Percentiles rank a stretch among this genome's conserved stretches.
These are phyloP conservation scores for Cupressus sempervirens DNA, from an alignment of 75 land plant genomes.

Conservation along the genomic window DNA sequence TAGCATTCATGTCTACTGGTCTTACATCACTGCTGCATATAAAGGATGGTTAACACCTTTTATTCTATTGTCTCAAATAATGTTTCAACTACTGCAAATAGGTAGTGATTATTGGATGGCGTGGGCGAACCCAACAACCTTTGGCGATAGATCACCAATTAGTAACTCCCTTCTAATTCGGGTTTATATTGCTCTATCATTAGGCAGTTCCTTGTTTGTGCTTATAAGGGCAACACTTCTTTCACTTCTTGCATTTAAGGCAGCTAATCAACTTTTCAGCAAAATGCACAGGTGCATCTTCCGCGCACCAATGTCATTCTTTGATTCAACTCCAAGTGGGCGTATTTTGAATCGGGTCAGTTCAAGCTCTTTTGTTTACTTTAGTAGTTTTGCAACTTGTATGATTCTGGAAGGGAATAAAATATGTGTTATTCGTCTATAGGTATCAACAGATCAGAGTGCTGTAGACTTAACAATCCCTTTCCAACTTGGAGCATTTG, in stretches of 20 bases:
- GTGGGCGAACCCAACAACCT: slow-evolving; percentile 79
- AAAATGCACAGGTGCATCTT: slow-evolving; percentile 71
- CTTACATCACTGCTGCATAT: slow-evolving; percentile 63
- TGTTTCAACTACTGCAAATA: slow-evolving; percentile 78
- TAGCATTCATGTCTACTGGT: slow-evolving; percentile 72
- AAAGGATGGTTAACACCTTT: slow-evolving; percentile 49
- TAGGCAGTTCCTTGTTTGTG: slow-evolving; percentile 72
- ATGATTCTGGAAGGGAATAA: neutral
- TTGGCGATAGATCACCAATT: slow-evolving; percentile 32
- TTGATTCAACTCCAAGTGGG: slow-evolving; percentile 92
- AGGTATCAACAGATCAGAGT: slow-evolving; percentile 88
- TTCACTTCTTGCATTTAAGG: slow-evolving; percentile 44
- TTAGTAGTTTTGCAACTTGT: neutral
- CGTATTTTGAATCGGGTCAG: slow-evolving; percentile 90
- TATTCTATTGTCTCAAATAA: slow-evolving; percentile 50
- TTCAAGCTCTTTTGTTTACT: neutral
- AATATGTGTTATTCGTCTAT: slow-evolving; percentile 6
- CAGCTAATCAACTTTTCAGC: slow-evolving; percentile 63
- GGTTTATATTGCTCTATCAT: slow-evolving; percentile 61
- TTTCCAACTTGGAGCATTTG: slow-evolving; percentile 32
- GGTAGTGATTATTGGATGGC: slow-evolving; percentile 96
- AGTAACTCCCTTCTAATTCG: slow-evolving; percentile 29
- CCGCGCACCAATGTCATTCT: slow-evolving; percentile 98
- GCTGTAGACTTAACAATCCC: slow-evolving; percentile 57
- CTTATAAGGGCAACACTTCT: slow-evolving; percentile 53